These are phyloP conservation scores for Beauveria sp. DNA, from an alignment of 2,329 filamentous ascomycete species.

Conservation along the genomic window DNA sequence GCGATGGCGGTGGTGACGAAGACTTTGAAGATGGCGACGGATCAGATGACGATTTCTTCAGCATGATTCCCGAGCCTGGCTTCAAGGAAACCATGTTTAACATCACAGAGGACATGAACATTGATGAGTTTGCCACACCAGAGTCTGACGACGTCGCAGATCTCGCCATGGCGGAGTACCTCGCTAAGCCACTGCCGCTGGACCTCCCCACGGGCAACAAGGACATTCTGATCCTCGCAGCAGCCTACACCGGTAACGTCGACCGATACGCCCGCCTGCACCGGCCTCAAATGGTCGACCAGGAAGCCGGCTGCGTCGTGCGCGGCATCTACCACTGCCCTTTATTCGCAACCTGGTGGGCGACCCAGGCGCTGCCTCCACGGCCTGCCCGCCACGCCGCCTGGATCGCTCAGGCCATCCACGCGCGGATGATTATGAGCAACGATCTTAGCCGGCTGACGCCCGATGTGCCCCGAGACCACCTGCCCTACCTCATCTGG, in stretches of 20 bases:
- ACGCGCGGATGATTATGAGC: not conserved
- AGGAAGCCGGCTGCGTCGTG: not conserved
- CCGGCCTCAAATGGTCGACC: conserved; percentile 17
- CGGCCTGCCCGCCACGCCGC: not conserved
- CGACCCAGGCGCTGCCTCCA: not conserved
- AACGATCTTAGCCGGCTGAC: not conserved
- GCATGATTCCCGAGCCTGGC: not conserved
- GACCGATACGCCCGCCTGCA: conserved; percentile 31
- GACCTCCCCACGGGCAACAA: conserved; percentile 31
- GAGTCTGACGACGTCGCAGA: not conserved
- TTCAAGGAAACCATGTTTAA: not conserved
- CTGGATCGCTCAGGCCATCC: not conserved
- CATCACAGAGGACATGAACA: conserved; percentile 11
- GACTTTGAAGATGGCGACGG: not conserved
- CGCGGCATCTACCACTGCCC: not conserved
- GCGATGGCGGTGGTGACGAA: not conserved
- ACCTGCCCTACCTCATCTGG: not conserved
- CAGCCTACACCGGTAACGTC: conserved; percentile 31
- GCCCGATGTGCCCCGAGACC: not conserved
- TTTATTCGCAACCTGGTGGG: not conserved
- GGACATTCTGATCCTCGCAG: conserved; percentile 28
- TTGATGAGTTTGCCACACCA: not conserved
- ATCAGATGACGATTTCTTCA: not conserved
- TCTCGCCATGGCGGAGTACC: not conserved
- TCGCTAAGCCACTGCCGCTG: conserved; percentile 23